Evolutionary conservation across 2,329 filamentous ascomycete species (phyloP).

Genomic region (Bipolaris sorokiniana): DNA sequence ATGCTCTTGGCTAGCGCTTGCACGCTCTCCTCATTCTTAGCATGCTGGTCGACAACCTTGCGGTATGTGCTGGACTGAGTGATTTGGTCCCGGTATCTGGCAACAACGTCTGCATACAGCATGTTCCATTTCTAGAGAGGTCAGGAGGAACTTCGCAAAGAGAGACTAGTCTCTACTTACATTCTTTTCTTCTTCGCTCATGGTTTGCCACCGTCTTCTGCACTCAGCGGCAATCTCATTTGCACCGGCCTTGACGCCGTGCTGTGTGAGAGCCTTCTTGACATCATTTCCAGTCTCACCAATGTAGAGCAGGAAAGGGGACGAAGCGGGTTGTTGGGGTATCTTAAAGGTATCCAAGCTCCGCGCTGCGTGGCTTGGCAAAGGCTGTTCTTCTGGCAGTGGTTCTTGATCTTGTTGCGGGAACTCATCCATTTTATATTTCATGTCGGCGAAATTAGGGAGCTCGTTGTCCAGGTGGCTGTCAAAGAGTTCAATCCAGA

Average conservation of each 20-base stretch:
- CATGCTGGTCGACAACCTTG: constrained; percentile 47
- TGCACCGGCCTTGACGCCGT: constrained; percentile 47
- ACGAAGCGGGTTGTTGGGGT: constrained; percentile 48
- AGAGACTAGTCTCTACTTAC: constrained; percentile 18
- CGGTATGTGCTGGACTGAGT: constrained; percentile 45
- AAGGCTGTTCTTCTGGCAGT: constrained; percentile 22
- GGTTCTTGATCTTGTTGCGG: constrained; percentile 29
- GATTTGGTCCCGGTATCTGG: constrained; percentile 48
- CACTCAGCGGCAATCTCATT: constrained; percentile 53
- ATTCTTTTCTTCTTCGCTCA: constrained; percentile 49
- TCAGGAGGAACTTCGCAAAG: constrained; percentile 16
- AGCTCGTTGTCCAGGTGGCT: constrained; percentile 55
- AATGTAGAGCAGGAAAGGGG: constrained; percentile 50
- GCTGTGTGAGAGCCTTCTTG: constrained; percentile 45
- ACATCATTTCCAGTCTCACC: constrained; percentile 49
- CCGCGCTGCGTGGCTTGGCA: constrained; percentile 24
- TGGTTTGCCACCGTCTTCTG: constrained; percentile 48
- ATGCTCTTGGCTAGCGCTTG: constrained; percentile 50
- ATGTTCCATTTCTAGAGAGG: constrained; percentile 49
- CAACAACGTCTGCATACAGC: constrained; percentile 50
- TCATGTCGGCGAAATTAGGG: constrained; percentile 47
- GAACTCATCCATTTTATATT: constrained; percentile 44
- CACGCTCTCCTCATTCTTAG: constrained; percentile 49
- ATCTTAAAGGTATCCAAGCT: constrained; percentile 44
- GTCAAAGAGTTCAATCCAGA: constrained; percentile 70